Evolutionary conservation across 2,329 filamentous ascomycete species (phyloP), one percentile per base, ranked within the genome.

Genomic region (Metarhizium anisopliae): DNA sequence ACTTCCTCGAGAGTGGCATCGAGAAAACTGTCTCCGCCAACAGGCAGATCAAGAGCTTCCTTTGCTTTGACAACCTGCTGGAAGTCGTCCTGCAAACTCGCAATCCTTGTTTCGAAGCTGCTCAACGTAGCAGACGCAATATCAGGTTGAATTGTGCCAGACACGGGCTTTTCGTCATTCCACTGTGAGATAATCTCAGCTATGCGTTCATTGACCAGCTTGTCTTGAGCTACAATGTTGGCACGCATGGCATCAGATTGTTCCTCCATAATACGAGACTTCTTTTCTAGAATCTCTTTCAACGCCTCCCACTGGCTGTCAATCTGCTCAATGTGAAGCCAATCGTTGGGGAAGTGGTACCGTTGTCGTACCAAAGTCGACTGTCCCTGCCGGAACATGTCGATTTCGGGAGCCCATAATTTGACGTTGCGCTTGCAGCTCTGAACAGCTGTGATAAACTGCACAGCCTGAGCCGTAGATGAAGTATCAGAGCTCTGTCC

Each of bases 391-490:
- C 91, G 85, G 77, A 99, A 99, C 51, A 90, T 87, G 65, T 96
- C 92, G 45, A 99, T 90, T 69, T 99, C 94, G 0, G 93, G 93
- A 6, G 90, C 91, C 94, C 94, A 99, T 4, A 87, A 77, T 71
- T 91, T 93, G 53, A 95, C 92, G 68, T 95, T 95, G 52, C 91
- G 86, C 76, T 95, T 95, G 75, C 91, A 96, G 66, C 90, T 90
- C 73, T 99, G 94, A 5, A 99, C 94, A 54, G 93, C 92, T 0
- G 95, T 99, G 67, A 99, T 99, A 72, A 99, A 99, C 42, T 94
- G 90, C 4, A 99, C 95, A 29, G 95, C 94, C 68, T 97, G 92
- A 0, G 93, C 93, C 4, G 94, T 99, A 1, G 94, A 97, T 4
- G 90, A 93, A 20, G 92, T 90, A 69, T 97, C 93, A 47, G 97